Evolutionary conservation across 139 green algal genomes (phyloP).

Genomic region (Chlorella sp.): DNA sequence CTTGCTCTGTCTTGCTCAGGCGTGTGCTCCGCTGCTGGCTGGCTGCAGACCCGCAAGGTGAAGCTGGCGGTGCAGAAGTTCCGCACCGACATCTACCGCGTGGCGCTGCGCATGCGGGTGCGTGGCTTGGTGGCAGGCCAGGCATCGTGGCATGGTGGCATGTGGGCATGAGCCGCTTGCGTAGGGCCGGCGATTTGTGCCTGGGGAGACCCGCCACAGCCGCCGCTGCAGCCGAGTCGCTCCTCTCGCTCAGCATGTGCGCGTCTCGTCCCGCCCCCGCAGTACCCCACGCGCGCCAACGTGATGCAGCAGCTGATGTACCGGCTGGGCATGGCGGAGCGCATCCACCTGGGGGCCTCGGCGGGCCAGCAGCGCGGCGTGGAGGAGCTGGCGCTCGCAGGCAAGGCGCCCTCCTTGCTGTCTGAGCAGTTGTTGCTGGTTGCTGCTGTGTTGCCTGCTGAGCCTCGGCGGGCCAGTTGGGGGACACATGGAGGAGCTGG

Average conservation of each 20-base stretch:
- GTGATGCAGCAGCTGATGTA: constrained; percentile 53
- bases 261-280: too few species aligned
- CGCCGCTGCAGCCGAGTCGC: too few species aligned
- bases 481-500: too few species aligned
- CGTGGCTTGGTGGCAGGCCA: not conserved
- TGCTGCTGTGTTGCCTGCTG: too few species aligned
- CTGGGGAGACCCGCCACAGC: too few species aligned
- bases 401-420: not conserved
- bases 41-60: constrained; percentile 14
- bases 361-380: not conserved
- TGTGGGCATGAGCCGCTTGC: not conserved
- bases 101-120: constrained; percentile 37
- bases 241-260: too few species aligned
- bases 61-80: constrained; percentile 40
- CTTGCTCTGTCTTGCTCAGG: not conserved
- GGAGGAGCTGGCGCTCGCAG: constrained; percentile 33
- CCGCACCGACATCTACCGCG: constrained; percentile 41
- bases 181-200: too few species aligned
- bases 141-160: not conserved
- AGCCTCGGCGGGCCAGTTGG: too few species aligned
- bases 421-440: too few species aligned
- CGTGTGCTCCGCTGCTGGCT: not conserved
- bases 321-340: constrained; percentile 82
- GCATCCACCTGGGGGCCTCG: constrained; percentile 54
- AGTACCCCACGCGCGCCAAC: constrained; percentile 32